Percentiles rank a stretch among this genome's conserved stretches.
Conservation (phyloP, 352 stramenopile species). For the Phytophthora hibernalis region DNA sequence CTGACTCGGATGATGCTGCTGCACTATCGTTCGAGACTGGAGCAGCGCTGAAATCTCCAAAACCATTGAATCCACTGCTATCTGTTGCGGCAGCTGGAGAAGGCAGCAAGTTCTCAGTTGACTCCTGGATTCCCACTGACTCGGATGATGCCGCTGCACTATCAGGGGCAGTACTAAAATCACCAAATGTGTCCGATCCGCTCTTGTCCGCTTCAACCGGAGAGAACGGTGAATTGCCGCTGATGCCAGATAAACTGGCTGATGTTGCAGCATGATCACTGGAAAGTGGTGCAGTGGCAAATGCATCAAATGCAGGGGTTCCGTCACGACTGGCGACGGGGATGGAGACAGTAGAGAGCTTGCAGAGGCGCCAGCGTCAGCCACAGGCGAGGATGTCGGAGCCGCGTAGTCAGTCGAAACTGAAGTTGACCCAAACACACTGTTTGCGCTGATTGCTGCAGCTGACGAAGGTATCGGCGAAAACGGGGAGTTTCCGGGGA, state of each 20-base stretch:
- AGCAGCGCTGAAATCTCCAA: slow-evolving; percentile 26
- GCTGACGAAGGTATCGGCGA: slow-evolving; percentile 22
- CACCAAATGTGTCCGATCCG: slow-evolving; percentile 20
- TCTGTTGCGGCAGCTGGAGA: slow-evolving; percentile 18
- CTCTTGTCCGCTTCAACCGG: slow-evolving; percentile 18
- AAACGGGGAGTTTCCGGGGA: slow-evolving; percentile 15
- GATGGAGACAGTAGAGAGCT: slow-evolving; percentile 22
- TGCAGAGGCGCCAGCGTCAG: slow-evolving; percentile 8
- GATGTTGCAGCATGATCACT: slow-evolving; percentile 4
- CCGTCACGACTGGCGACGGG: slow-evolving; percentile 4
- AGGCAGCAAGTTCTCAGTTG: slow-evolving; percentile 20
- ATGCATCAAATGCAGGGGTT: slow-evolving; percentile 34
- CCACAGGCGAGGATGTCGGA: slow-evolving; percentile 1
- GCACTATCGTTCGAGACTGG: slow-evolving; percentile 14
- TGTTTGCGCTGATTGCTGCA: slow-evolving; percentile 19
- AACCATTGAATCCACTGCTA: slow-evolving; percentile 16
- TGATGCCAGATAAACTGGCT: slow-evolving; percentile 10
- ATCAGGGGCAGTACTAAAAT: slow-evolving; percentile 25
- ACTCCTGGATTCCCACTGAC: slow-evolving; percentile 8
- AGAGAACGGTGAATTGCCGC: slow-evolving; percentile 36
- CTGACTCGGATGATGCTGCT: slow-evolving; percentile 5
- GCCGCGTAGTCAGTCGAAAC: slow-evolving; percentile 7
- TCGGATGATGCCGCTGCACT: slow-evolving; percentile 14
- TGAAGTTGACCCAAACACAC: slow-evolving; percentile 5
- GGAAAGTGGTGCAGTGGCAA: slow-evolving; percentile 20